Conservation (phyloP, 2,329 filamentous ascomycete genomes). For the Fusarium hainanense region DNA sequence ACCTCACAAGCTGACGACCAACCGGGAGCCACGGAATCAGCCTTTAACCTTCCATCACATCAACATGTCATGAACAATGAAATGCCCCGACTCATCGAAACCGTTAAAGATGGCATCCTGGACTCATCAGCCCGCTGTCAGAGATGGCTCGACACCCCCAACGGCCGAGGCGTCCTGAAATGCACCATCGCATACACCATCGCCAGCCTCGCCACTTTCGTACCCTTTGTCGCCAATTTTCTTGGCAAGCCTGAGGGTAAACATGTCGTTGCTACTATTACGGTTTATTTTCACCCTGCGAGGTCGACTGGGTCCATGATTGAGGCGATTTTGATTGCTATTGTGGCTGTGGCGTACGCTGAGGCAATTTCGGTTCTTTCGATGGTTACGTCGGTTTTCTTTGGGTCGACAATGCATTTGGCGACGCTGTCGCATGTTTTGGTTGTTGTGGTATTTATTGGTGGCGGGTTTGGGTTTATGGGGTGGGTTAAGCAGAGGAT, state of each 20-base stretch:
- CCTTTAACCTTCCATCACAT: neutral
- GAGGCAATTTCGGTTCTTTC: constrained; percentile 78
- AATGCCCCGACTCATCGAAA: constrained; percentile 21
- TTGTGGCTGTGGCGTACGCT: constrained; percentile 80
- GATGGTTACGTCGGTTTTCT: constrained; percentile 86
- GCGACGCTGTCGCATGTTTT: constrained; percentile 79
- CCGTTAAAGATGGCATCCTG: constrained; percentile 43
- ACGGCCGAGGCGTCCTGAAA: constrained; percentile 84
- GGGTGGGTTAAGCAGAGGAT: constrained; percentile 87
- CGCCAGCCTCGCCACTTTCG: constrained; percentile 87
- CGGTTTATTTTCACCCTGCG: constrained; percentile 94
- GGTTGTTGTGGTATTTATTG: constrained; percentile 85
- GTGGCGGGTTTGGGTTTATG: constrained; percentile 85
- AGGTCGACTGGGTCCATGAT: constrained; percentile 89
- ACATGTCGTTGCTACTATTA: constrained; percentile 92
- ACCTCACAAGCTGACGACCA: neutral
- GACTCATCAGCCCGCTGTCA: constrained; percentile 65
- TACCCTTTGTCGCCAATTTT: constrained; percentile 75
- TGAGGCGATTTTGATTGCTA: constrained; percentile 81
- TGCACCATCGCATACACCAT: constrained; percentile 91
- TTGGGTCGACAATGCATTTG: constrained; percentile 73
- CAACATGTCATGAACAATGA: constrained; percentile 25
- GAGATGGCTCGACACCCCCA: constrained; percentile 69
- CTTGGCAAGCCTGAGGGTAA: constrained; percentile 90
- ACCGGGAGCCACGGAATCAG: constrained; percentile 16